Conservation (phyloP, 345 rosid species). For the Pugionium cornutum region DNA sequence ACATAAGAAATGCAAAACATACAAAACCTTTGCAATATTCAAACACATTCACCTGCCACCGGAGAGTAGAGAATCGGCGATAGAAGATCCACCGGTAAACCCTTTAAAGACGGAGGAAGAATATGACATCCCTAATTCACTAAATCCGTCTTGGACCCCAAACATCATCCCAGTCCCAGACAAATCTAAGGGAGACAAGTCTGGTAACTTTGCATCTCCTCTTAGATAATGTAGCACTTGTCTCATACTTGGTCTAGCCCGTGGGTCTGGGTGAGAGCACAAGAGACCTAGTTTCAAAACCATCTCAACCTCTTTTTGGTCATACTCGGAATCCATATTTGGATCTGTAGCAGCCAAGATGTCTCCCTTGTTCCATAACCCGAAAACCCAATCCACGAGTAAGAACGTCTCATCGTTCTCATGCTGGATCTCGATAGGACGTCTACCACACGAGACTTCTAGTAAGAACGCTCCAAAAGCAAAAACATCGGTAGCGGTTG, state of each 20-base stretch:
- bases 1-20: slow-evolving; percentile 24
- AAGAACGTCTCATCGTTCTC: slow-evolving; percentile 35
- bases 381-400: slow-evolving; percentile 86
- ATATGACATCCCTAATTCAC: slow-evolving; percentile 44
- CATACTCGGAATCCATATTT: slow-evolving; percentile 40
- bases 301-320: slow-evolving; percentile 51
- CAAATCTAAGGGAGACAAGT: slow-evolving; percentile 41
- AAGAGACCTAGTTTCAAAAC: slow-evolving; percentile 69
- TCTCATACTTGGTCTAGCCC: slow-evolving; percentile 71
- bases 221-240: slow-evolving; percentile 67
- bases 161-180: slow-evolving; percentile 43
- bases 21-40: slow-evolving; percentile 8
- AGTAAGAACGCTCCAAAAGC: slow-evolving; percentile 92
- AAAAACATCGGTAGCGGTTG: slow-evolving; percentile 69
- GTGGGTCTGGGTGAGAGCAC: slow-evolving; percentile 60
- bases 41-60: slow-evolving; percentile 50
- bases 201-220: slow-evolving; percentile 56
- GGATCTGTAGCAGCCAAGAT: slow-evolving; percentile 57
- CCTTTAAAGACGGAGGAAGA: slow-evolving; percentile 43
- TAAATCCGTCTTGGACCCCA: slow-evolving; percentile 45
- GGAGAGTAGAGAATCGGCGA: slow-evolving; percentile 57
- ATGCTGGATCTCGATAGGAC: slow-evolving; percentile 63
- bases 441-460: slow-evolving; percentile 77
- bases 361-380: slow-evolving; percentile 49
- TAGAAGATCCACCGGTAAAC: slow-evolving; percentile 43